Percentiles rank a stretch among this genome's conserved stretches.
These are phyloP conservation scores for Leptographium lundbergii DNA, from an alignment of 2,329 filamentous ascomycete species.

Conservation along the genomic window DNA sequence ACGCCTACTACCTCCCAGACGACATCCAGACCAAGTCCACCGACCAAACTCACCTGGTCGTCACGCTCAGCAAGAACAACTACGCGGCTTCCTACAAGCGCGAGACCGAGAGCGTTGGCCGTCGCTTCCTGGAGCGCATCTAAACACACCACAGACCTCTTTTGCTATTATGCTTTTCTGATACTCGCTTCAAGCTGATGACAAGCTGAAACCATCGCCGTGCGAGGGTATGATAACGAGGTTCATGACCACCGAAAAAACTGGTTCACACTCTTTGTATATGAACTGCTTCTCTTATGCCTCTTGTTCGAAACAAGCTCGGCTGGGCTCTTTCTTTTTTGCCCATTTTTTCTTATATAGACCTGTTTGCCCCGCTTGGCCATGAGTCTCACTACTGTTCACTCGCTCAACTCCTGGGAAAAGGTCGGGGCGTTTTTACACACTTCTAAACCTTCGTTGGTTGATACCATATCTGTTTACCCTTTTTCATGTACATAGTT, in stretches of 20 bases:
- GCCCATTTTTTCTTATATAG: not conserved
- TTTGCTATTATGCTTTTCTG: not conserved
- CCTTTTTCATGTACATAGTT: not conserved
- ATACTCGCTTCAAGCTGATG: not conserved
- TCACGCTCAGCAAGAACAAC: constrained; percentile 15
- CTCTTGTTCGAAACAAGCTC: not conserved
- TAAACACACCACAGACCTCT: not conserved
- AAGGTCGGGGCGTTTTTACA: not conserved
- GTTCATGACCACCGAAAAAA: not conserved
- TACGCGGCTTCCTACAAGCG: constrained; percentile 4
- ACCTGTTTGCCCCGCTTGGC: not conserved
- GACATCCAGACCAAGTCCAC: constrained; percentile 27
- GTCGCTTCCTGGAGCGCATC: constrained; percentile 9
- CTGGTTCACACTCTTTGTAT: not conserved
- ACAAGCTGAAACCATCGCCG: constrained; percentile 1
- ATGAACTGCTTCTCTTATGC: not conserved
- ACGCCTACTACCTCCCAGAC: constrained; percentile 26
- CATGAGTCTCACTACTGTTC: not conserved
- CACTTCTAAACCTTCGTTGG: not conserved
- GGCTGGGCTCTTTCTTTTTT: not conserved
- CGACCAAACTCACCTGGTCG: constrained; percentile 19
- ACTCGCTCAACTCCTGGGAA: not conserved
- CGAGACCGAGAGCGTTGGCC: constrained; percentile 8
- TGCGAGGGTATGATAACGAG: constrained; percentile 4
- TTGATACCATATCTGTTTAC: not conserved